Evolutionary conservation across 2,329 filamentous ascomycete species (phyloP).

Genomic region (Alternaria triticina): DNA sequence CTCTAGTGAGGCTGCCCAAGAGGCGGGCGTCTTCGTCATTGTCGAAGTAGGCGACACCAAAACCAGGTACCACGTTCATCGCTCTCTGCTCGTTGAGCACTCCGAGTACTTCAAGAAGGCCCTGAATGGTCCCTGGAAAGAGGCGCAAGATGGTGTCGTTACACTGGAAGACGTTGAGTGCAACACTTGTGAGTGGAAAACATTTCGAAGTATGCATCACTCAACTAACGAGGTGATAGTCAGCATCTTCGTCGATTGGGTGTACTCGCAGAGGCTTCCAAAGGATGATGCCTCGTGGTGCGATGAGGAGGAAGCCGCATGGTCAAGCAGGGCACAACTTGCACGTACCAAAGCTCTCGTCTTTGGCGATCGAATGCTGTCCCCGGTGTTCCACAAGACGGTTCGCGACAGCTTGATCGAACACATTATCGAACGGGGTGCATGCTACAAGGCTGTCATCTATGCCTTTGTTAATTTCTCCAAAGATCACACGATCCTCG

Average conservation of each 20-base stretch:
- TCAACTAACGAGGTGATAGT: neutral
- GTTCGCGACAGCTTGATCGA: neutral
- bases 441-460: neutral
- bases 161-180: constrained; percentile 17
- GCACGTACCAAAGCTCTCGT: neutral
- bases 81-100: constrained; percentile 15
- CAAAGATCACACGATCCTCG: constrained; percentile 1
- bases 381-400: neutral
- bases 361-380: constrained; percentile 9
- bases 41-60: constrained; percentile 10
- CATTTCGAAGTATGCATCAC: neutral
- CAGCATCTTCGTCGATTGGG: constrained; percentile 23
- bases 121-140: constrained; percentile 16
- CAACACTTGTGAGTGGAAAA: neutral
- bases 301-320: no score
- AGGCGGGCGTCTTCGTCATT: neutral
- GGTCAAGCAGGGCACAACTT: neutral
- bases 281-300: neutral
- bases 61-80: constrained; percentile 15
- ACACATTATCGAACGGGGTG: fast-evolving
- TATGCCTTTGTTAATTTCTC: constrained; percentile 14
- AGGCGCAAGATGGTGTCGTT: constrained; percentile 14
- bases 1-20: neutral
- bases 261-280: constrained; percentile 11
- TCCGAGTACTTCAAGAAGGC: constrained; percentile 26